Evolutionary conservation across 1,139 yeast species (phyloP).

Genomic region (Kurtzmaniella quercitrusa): DNA sequence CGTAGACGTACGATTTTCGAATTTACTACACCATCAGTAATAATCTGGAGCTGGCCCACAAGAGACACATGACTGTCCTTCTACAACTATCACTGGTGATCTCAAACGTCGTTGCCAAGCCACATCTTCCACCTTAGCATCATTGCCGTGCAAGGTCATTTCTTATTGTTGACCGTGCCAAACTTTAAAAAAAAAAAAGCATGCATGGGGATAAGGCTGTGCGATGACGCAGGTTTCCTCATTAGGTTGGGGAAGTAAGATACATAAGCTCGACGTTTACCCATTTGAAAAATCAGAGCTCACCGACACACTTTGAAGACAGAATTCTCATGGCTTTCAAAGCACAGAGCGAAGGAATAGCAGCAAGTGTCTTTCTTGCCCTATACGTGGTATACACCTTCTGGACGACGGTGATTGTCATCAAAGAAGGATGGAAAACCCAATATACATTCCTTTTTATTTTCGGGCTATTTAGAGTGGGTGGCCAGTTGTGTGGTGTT

Average conservation of each 20-base stretch:
- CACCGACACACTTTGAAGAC: slow-evolving; percentile 1
- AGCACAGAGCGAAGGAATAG: slow-evolving; percentile 24
- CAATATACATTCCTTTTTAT: slow-evolving; percentile 21
- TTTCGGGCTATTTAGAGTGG: slow-evolving; percentile 28
- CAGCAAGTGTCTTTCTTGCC: slow-evolving; percentile 28
- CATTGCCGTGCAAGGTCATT: too few species aligned
- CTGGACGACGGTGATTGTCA: slow-evolving; percentile 14
- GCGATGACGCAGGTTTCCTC: too few species aligned
- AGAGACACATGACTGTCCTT: too few species aligned
- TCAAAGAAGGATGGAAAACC: slow-evolving; percentile 18
- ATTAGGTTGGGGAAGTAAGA: too few species aligned
- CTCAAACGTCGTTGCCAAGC: not conserved
- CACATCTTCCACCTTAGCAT: not conserved
- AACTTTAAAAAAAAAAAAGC: too few species aligned
- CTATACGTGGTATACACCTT: slow-evolving; percentile 21
- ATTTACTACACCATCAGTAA: too few species aligned
- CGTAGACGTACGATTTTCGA: too few species aligned
- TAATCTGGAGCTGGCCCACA: too few species aligned
- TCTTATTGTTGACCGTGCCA: too few species aligned
- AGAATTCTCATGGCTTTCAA: slow-evolving; percentile 9
- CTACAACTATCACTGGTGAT: too few species aligned
- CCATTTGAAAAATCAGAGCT: too few species aligned
- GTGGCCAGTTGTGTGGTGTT: slow-evolving; percentile 33
- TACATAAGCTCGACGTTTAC: too few species aligned
- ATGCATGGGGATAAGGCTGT: not conserved